phyloP scores from a whole-genome alignment of 164 flowering plant species.

The Sextonia rubra region DNA sequence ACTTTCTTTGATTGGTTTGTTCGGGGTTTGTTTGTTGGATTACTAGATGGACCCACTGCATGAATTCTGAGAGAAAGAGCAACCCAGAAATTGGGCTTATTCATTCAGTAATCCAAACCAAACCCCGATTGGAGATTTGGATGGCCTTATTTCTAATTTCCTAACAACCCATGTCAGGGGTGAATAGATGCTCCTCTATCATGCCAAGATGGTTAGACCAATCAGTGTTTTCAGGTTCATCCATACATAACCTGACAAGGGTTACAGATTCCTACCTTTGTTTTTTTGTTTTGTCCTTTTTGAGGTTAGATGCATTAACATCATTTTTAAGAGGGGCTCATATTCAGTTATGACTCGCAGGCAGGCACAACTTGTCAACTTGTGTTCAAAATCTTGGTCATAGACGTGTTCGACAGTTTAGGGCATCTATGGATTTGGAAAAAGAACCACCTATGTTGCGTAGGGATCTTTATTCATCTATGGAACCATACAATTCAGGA shows the following conservation, averaged over 20 bases:
- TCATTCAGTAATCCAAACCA: too few species aligned
- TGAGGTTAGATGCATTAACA: not conserved
- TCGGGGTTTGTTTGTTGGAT: too few species aligned
- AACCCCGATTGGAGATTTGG: too few species aligned
- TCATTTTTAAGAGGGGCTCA: not conserved
- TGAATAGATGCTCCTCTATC: not conserved
- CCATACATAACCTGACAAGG: not conserved
- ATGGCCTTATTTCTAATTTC: not conserved
- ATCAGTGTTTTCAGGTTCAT: not conserved
- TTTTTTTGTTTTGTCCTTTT: not conserved
- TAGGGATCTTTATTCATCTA: conserved; percentile 46
- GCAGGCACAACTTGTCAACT: conserved; percentile 21
- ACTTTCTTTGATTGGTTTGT: too few species aligned
- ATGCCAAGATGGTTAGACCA: not conserved
- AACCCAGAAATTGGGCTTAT: too few species aligned
- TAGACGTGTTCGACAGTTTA: conserved; percentile 20
- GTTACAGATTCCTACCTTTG: not conserved
- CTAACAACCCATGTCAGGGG: too few species aligned
- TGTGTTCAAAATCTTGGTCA: conserved; percentile 19
- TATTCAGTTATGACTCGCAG: conserved; percentile 21
- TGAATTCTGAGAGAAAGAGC: too few species aligned
- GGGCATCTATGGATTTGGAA: conserved; percentile 38
- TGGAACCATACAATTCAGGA: conserved; percentile 77
- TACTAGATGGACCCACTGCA: too few species aligned
- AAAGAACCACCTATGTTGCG: conserved; percentile 33